Evolutionary conservation across 23 red algal genomes (phyloP), one percentile per base, ranked within the genome.

Genomic region (Gracilaria caudata): DNA sequence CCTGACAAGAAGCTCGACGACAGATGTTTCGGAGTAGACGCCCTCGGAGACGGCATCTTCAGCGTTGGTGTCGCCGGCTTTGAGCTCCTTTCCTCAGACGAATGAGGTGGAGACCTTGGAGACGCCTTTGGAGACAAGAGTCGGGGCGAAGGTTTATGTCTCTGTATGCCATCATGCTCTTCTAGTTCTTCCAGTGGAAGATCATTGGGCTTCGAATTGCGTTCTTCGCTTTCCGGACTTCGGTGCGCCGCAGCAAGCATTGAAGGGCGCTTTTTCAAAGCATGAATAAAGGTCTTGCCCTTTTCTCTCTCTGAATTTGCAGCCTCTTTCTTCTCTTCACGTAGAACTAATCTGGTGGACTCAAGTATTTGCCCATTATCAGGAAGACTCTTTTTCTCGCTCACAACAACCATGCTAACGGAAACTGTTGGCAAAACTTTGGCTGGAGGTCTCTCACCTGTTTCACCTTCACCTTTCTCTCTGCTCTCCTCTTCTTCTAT

Each of bases 331-430:
- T 75, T 75, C 13, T 75, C 33, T 25, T 75, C 39, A 33, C 70
- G 4, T 20, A 75, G 70, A 28, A 75, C 70, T 36, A 75, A 49
- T 19, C 70, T 75, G 24, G 68, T 58, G 16, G 85, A 91, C n/a
- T 91, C 87, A 8, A 91, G 73, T 37, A 68, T 81, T 73, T 82
- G 76, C 14, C 87, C 87, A 20, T 91, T 82, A 44, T 91, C 87
- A 9, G 75, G 87, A 33, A 91, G 54, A 43, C 66, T 74, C n/a
- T 49, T 26, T 73, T 75, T 81, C 61, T 91, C 73, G 36, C 87
- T 91, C 61, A 91, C 77, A 10, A 91, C 75, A 51, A 91, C 77
- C 87, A 91, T 91, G 43, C 77, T 81, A 16, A 91, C 76, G 25
- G 60, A 72, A 41, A 80, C 30, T 54, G 70, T 75, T 12, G 59